phyloP scores from a whole-genome alignment of 495 filamentous ascomycete species.

The Cercophora sp. region DNA sequence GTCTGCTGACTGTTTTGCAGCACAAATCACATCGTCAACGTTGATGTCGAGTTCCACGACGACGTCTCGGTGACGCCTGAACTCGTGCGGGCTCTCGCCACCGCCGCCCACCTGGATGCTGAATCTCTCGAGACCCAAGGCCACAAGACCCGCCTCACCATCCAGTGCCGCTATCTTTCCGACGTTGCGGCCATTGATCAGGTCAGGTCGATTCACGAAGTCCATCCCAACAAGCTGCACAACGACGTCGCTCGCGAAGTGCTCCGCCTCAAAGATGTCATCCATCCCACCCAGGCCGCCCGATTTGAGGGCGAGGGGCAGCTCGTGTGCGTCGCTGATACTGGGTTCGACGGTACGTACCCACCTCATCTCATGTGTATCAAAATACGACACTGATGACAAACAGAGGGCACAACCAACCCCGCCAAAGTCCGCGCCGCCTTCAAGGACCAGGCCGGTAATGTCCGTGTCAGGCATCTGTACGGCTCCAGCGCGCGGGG shows the following conservation, averaged over 20 bases:
- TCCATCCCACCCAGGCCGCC: not conserved
- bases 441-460: not conserved
- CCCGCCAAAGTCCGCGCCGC: not conserved
- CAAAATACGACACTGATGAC: no score
- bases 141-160: no score
- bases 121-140: no score
- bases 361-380: no score
- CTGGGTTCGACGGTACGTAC: slow-evolving; percentile 15
- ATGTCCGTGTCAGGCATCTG: not conserved
- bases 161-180: not conserved
- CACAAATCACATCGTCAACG: no score
- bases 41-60: not conserved
- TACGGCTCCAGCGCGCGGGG: not conserved
- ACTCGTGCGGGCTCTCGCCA: not conserved
- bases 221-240: not conserved
- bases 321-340: slow-evolving; percentile 6
- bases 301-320: slow-evolving; percentile 1
- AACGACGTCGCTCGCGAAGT: not conserved
- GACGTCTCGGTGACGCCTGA: not conserved
- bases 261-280: not conserved
- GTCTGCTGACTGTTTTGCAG: no score
- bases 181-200: not conserved
- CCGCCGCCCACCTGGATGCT: no score
- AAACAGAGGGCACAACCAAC: not conserved
- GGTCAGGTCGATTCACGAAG: not conserved